These are phyloP conservation scores for Phyllosticta citribraziliensis DNA, from an alignment of 2,329 filamentous ascomycete species.

Conservation along the genomic window DNA sequence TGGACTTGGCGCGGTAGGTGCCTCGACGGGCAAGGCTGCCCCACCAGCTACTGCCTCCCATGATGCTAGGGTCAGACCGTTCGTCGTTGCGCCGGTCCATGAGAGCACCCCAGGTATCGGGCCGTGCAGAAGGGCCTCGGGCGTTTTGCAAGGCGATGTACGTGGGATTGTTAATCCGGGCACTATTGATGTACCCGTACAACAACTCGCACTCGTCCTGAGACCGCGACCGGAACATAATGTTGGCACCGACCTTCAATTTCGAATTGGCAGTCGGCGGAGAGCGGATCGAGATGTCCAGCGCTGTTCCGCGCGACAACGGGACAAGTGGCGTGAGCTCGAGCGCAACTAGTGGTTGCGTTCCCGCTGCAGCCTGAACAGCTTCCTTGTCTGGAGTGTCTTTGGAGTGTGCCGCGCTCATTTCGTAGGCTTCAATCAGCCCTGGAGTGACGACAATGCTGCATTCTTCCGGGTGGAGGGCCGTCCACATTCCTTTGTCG, in stretches of 20 bases:
- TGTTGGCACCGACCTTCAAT: slow-evolving; percentile 60
- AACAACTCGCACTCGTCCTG: slow-evolving; percentile 69
- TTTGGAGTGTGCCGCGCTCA: slow-evolving; percentile 36
- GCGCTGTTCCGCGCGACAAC: slow-evolving; percentile 77
- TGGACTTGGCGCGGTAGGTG: slow-evolving; percentile 44
- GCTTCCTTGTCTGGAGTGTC: slow-evolving; percentile 29
- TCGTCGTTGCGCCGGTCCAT: slow-evolving; percentile 43
- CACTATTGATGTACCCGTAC: slow-evolving; percentile 78
- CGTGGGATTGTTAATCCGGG: slow-evolving; percentile 84
- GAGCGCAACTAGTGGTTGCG: slow-evolving; percentile 52
- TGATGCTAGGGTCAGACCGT: slow-evolving; percentile 31
- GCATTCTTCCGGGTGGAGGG: slow-evolving; percentile 52
- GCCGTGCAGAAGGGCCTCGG: slow-evolving; percentile 45
- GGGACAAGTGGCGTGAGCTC: slow-evolving; percentile 88
- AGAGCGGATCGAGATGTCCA: slow-evolving; percentile 90
- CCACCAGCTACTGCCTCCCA: slow-evolving; percentile 40
- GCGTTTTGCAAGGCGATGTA: slow-evolving; percentile 72
- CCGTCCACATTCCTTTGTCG: slow-evolving; percentile 53
- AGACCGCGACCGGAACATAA: slow-evolving; percentile 79
- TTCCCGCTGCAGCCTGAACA: slow-evolving; percentile 12
- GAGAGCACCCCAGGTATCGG: slow-evolving; percentile 38
- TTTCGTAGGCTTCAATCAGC: slow-evolving; percentile 53
- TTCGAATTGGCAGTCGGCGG: slow-evolving; percentile 65
- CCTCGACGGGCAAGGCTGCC: slow-evolving; percentile 41
- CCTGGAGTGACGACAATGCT: slow-evolving; percentile 54